phyloP scores from a whole-genome alignment of 305 asterid genomes.

The Fraxinus sp. region DNA sequence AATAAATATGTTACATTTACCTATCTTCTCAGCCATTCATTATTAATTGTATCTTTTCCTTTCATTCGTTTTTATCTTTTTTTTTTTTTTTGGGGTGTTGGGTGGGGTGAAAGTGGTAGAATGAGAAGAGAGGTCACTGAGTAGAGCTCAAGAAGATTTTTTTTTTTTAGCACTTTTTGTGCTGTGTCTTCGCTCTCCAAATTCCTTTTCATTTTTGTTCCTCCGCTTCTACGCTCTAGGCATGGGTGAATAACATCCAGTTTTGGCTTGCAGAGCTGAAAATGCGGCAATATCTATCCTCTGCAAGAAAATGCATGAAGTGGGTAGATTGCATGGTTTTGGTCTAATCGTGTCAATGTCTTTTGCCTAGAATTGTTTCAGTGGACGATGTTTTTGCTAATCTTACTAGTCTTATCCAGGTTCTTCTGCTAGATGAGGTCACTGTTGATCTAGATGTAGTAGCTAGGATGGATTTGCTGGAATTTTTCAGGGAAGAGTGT shows the following conservation, averaged over 20 bases:
- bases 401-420: constrained; percentile 43
- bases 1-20: neutral
- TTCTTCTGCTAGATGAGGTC: constrained; percentile 93
- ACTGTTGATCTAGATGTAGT: constrained; percentile 97
- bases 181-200: neutral
- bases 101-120: neutral
- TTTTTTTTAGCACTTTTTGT: neutral
- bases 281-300: neutral
- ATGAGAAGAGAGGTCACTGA: neutral
- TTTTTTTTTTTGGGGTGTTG: neutral
- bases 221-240: neutral
- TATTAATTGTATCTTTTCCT: constrained; percentile 1
- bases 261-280: neutral
- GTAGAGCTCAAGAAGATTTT: neutral
- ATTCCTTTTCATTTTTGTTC: neutral
- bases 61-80: neutral
- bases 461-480: constrained; percentile 95
- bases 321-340: constrained; percentile 1
- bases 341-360: neutral
- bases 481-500: constrained; percentile 88
- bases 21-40: neutral
- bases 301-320: neutral
- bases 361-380: constrained; percentile 15
- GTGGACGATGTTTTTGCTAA: constrained; percentile 25
- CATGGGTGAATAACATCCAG: neutral